Conservation (phyloP, 1,284 basidiomycete species). For the Naganishia cerealis region DNA sequence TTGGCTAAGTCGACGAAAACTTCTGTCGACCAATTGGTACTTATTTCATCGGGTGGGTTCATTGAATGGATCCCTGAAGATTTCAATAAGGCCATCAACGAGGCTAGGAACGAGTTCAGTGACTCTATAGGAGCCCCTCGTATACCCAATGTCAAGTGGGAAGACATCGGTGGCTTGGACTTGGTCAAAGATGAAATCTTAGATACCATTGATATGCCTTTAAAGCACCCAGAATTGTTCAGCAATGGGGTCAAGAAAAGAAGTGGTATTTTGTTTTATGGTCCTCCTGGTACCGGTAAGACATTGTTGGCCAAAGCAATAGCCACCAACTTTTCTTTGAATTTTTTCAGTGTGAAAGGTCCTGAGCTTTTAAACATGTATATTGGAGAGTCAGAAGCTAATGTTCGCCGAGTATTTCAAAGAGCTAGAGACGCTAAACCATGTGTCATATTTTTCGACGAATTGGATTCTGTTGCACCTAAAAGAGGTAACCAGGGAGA, state of each 20-base stretch:
- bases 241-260: constrained; percentile 90
- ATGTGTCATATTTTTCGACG: constrained; percentile 96
- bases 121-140: constrained; percentile 94
- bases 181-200: constrained; percentile 89
- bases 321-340: constrained; percentile 85
- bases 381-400: constrained; percentile 96
- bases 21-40: no score
- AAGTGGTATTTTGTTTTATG: constrained; percentile 72
- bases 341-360: constrained; percentile 95
- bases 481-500: constrained; percentile 93
- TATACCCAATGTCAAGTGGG: constrained; percentile 95
- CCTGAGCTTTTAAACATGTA: constrained; percentile 97
- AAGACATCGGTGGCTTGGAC: constrained; percentile 93
- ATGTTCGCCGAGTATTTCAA: constrained; percentile 88
- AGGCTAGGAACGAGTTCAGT: no score
- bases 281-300: constrained; percentile 94
- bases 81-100: no score
- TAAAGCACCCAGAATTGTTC: constrained; percentile 93
- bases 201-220: constrained; percentile 92
- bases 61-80: no score
- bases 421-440: constrained; percentile 84
- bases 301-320: constrained; percentile 91
- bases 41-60: no score
- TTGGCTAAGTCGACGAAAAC: no score
- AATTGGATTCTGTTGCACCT: constrained; percentile 93